Base-by-base conservation (phyloP, 257 asterid species). In the Verbena officinalis region DNA sequence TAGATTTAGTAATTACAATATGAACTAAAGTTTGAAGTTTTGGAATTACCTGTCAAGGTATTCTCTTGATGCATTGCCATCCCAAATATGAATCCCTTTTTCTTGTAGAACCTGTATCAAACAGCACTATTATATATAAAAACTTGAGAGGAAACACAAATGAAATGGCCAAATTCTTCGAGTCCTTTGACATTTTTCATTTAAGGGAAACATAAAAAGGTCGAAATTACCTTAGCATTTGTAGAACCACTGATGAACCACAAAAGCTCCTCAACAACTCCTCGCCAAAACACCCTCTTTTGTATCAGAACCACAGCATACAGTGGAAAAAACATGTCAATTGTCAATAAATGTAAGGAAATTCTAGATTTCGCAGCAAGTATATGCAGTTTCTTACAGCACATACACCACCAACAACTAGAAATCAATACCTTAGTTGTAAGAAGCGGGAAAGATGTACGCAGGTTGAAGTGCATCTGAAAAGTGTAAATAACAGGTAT, bases 171-270 rank as follows among this genome's bases (percentile, higher is more conserved):
- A 20, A 10, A 39, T 53, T 53, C 55, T 54, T 9, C 3, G 43
- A 17, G 17, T 51, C 14, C 10, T 14, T 12, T 19, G 44, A 4
- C 7, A 11, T 34, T 55, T 21, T 55, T 22, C 30, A 33, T 21
- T 8, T 3, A 36, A 45, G 36, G 39, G 17, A 54, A 17, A 40
- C 1, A 16, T 7, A 30, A 64, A 23, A 13, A 11, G 22, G 48
- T 27, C 6, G 14, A 55, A 39, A 30, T 73, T 78, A 90, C 99
- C 87, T 84, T 94, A 27, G 96, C 96, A 90, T 82, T 94, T 65
- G 99, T 90, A 27, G 96, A 88, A 49, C 99, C 99, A 76, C 97
- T 94, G 70, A 94, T 80, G 79, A 94, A 94, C 99, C 99, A 90
- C 80, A 94, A 67, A 66, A 94, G 95, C 76, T 94, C 99, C 82